Base-by-base conservation (phyloP, 495 filamentous ascomycete genomes). In the Stereocaulon alpinum region DNA sequence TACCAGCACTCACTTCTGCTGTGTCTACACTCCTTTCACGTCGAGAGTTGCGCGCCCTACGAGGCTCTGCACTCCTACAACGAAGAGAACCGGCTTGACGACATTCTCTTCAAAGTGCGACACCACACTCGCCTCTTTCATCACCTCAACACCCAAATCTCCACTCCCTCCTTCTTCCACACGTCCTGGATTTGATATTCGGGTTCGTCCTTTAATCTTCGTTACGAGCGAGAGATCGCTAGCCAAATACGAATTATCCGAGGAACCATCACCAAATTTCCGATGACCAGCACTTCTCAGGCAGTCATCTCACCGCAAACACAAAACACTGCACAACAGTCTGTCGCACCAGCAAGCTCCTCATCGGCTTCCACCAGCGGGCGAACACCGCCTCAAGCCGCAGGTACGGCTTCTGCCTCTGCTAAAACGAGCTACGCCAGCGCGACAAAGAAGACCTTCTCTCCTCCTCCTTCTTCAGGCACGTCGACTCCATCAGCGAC, bases 361-460 rank as follows among this genome's bases (percentile, higher is more conserved):
- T 52, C 76, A 64, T 77, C 76, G 60, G 68, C 83, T 74, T 76
- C 83, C 73, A 71, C 77, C 64, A 78, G 79, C 75, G 83, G 77
- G 73, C 76, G 78, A 70, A 77, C 83, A 65, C 74, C 82, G 68
- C 72, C 82, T 61, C 72, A 80, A 72, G 77, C 81, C 71, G 76
- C 80, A 74, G 86, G 82, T 69, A 84, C 86, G 83, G 73, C 73
- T 69, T 70, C 74, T 65, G 67, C 73, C 20, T 73, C 81, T 63
- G 59, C 44, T 42, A 63, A 58, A 40, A 59, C 58, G 68, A 83
- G 82, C 62, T 85, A 85, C 81, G 83, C 83, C 68, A 80, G 71
- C 77, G 87, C 88, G 75, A 85, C 83, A 68, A 91, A 90, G 78
- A 92, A 87, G 80, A 74, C 72, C 60, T 76, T 80, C 61, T 74